phyloP scores from a whole-genome alignment of 2,329 filamentous ascomycete genomes.

The Zasmidium angulare region DNA sequence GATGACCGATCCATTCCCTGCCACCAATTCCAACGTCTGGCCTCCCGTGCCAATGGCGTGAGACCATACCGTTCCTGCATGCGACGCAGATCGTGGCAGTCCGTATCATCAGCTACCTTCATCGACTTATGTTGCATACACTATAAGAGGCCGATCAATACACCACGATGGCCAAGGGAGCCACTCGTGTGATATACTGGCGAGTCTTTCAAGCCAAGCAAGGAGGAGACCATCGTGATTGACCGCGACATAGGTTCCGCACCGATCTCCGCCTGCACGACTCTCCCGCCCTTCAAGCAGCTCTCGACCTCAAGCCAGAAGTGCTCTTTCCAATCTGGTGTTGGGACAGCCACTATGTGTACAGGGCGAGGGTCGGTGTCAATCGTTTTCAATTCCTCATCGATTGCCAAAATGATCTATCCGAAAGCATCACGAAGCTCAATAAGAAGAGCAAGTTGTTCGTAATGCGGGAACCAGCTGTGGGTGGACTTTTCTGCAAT shows the following conservation, averaged over 20 bases:
- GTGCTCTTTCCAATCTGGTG: slow-evolving; percentile 75
- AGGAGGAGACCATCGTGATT: background rate
- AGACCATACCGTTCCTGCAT: too few relatives aligned
- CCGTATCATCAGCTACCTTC: too few relatives aligned
- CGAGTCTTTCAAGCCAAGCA: slow-evolving; percentile 1
- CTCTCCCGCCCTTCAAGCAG: slow-evolving; percentile 70
- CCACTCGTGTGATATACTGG: slow-evolving; percentile 68
- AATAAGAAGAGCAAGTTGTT: slow-evolving; percentile 71
- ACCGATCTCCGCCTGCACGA: slow-evolving; percentile 77
- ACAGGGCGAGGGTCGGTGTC: slow-evolving; percentile 65
- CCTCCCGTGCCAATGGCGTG: background rate
- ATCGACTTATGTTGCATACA: too few relatives aligned
- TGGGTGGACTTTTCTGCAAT: slow-evolving; percentile 42
- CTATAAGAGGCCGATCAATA: too few relatives aligned
- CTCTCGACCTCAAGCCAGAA: slow-evolving; percentile 69
- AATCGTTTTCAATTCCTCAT: slow-evolving; percentile 77
- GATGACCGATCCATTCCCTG: background rate
- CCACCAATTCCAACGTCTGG: background rate
- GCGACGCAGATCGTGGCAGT: too few relatives aligned
- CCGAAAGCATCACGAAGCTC: slow-evolving; percentile 64
- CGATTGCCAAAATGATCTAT: slow-evolving; percentile 72
- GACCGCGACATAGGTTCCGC: slow-evolving; percentile 51
- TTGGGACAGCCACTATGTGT: slow-evolving; percentile 70
- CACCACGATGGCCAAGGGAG: background rate
- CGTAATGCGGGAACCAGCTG: slow-evolving; percentile 69